Conservation (phyloP, 2,329 filamentous ascomycete genomes). For the Colletotrichum lupini region DNA sequence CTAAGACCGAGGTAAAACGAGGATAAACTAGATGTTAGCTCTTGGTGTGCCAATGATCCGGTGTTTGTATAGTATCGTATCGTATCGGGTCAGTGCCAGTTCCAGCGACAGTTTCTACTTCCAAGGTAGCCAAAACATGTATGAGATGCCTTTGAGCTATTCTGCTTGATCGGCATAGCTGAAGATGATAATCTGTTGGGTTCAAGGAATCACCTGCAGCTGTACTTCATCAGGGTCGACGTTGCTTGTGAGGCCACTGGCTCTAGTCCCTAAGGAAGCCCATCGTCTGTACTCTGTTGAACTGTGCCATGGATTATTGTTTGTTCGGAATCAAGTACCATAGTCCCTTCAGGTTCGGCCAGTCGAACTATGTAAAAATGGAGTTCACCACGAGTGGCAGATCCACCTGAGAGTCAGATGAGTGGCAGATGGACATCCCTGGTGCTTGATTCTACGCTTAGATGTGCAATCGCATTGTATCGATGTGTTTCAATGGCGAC, state of each 20-base stretch:
- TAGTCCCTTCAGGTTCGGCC: background rate
- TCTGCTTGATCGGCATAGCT: background rate
- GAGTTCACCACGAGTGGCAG: background rate
- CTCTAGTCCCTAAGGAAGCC: background rate
- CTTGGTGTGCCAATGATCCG: background rate
- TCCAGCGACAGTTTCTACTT: background rate
- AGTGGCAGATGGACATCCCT: background rate
- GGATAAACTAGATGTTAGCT: background rate
- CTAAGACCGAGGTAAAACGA: background rate
- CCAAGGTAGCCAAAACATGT: background rate
- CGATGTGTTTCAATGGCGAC: conserved; percentile 17
- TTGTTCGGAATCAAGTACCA: background rate
- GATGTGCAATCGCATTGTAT: conserved; percentile 1
- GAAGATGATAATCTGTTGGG: background rate
- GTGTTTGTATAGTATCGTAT: background rate
- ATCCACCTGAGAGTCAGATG: background rate
- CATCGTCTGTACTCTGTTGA: background rate
- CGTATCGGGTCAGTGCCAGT: background rate
- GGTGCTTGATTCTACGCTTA: conserved; percentile 23
- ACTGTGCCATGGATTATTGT: background rate
- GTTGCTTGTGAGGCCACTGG: no score
- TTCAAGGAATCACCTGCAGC: background rate
- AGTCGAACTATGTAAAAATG: no score
- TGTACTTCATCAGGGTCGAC: background rate
- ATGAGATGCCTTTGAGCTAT: background rate